These are phyloP conservation scores for Zopfia rhizophila DNA, from an alignment of 2,329 filamentous ascomycete species.

Conservation along the genomic window DNA sequence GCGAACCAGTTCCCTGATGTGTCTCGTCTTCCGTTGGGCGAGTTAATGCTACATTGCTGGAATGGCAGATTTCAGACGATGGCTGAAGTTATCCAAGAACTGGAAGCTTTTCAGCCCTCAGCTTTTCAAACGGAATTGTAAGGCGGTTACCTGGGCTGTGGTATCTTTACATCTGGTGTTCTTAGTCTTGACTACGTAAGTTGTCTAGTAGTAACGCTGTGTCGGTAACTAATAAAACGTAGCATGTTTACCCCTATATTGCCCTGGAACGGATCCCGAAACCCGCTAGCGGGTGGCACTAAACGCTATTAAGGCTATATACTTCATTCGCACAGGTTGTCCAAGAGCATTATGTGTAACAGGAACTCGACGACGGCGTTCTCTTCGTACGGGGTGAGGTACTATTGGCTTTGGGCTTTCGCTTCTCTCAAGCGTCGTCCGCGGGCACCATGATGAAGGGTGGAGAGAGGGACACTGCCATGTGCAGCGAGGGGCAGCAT, in stretches of 20 bases:
- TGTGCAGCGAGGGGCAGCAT: constrained; percentile 24
- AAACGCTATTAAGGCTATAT: constrained; percentile 18
- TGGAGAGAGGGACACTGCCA: constrained; percentile 24
- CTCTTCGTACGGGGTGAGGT: constrained; percentile 37
- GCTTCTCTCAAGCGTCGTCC: constrained; percentile 35
- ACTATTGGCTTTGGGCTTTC: constrained; percentile 39
- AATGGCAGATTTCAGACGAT: constrained; percentile 20
- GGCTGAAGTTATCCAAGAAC: constrained; percentile 19
- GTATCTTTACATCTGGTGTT: too few species aligned
- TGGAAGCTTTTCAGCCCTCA: constrained; percentile 6
- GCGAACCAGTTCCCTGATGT: constrained; percentile 20
- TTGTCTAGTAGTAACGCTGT: too few species aligned
- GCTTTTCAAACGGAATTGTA: too few species aligned
- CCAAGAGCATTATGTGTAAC: constrained; percentile 22
- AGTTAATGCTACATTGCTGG: constrained; percentile 20
- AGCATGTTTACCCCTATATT: too few species aligned
- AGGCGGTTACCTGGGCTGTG: too few species aligned
- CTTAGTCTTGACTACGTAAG: too few species aligned
- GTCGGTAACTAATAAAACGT: too few species aligned
- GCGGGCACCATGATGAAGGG: constrained; percentile 24
- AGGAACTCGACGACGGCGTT: constrained; percentile 33
- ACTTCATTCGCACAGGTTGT: constrained; percentile 19
- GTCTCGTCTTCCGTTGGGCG: constrained; percentile 13
- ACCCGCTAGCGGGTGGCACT: constrained; percentile 9
- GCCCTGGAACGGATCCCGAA: too few species aligned